Evolutionary conservation across 1,139 yeast genomes (phyloP).

Genomic region (Geotrichum australiense): DNA sequence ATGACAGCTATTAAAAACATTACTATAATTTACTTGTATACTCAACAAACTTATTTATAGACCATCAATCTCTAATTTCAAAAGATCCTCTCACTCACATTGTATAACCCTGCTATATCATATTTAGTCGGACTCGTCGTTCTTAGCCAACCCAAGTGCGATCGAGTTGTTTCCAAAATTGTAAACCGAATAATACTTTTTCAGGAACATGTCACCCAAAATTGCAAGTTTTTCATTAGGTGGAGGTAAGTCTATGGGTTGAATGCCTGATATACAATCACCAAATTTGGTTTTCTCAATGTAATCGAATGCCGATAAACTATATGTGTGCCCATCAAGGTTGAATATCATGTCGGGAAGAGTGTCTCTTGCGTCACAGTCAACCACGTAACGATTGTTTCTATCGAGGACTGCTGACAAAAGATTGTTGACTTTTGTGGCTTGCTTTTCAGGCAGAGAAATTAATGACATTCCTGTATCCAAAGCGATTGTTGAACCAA

Average conservation of each 20-base stretch:
- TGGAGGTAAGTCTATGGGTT: slow-evolving; percentile 94
- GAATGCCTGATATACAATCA: slow-evolving; percentile 88
- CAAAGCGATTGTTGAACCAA: slow-evolving; percentile 71
- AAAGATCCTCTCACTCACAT: too few relatives aligned
- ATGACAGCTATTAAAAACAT: too few relatives aligned
- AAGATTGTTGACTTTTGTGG: slow-evolving; percentile 83
- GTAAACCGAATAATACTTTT: slow-evolving; percentile 87
- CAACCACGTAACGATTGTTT: slow-evolving; percentile 35
- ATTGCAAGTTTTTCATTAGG: slow-evolving; percentile 96
- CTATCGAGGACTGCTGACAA: slow-evolving; percentile 70
- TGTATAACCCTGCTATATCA: too few relatives aligned
- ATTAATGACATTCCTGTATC: slow-evolving; percentile 55
- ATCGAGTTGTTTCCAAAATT: slow-evolving; percentile 85
- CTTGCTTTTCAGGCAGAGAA: slow-evolving; percentile 93
- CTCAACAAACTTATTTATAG: too few relatives aligned
- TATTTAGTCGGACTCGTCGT: too few relatives aligned
- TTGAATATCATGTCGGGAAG: slow-evolving; percentile 89
- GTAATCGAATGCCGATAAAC: slow-evolving; percentile 81
- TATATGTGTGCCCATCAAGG: slow-evolving; percentile 83
- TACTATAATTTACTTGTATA: too few relatives aligned
- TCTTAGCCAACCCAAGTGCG: slow-evolving; percentile 78
- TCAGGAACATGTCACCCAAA: slow-evolving; percentile 95
- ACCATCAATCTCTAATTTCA: too few relatives aligned
- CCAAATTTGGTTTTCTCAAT: slow-evolving; percentile 93
- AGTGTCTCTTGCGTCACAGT: slow-evolving; percentile 25